These are phyloP conservation scores for Evernia prunastri DNA, from an alignment of 495 filamentous ascomycete genomes.

Conservation along the genomic window DNA sequence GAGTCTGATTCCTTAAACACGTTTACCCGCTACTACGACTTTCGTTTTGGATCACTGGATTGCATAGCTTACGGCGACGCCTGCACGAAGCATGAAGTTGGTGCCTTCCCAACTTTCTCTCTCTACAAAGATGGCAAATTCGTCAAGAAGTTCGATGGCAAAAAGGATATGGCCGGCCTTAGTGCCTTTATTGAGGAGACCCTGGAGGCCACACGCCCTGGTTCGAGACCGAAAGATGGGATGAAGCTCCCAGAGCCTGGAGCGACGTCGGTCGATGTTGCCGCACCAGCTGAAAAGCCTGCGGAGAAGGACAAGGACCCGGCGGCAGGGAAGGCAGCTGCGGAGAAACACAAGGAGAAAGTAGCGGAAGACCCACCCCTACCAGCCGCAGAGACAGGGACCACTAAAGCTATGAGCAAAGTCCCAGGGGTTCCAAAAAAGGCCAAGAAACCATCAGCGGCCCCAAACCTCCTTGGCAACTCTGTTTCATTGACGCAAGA, in stretches of 20 bases:
- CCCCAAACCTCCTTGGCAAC: slow-evolving; percentile 65
- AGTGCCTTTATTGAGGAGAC: slow-evolving; percentile 67
- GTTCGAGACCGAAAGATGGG: slow-evolving; percentile 61
- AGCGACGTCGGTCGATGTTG: slow-evolving; percentile 42
- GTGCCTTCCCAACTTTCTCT: slow-evolving; percentile 65
- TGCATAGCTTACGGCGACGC: slow-evolving; percentile 73
- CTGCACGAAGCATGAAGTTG: slow-evolving; percentile 59
- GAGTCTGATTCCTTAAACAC: slow-evolving; percentile 50
- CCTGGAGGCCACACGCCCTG: slow-evolving; percentile 71
- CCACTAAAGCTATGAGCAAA: slow-evolving; percentile 23
- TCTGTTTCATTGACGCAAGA: slow-evolving; percentile 75
- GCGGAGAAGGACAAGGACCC: slow-evolving; percentile 46
- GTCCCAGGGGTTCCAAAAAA: slow-evolving; percentile 29
- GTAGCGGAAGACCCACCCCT: neutral
- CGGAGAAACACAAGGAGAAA: slow-evolving; percentile 40
- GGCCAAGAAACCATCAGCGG: slow-evolving; percentile 41
- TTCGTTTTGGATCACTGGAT: slow-evolving; percentile 80
- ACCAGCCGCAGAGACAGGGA: slow-evolving; percentile 28
- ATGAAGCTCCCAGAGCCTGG: slow-evolving; percentile 56
- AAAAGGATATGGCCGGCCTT: slow-evolving; percentile 53
- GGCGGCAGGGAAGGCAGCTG: slow-evolving; percentile 39
- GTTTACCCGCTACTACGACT: slow-evolving; percentile 73
- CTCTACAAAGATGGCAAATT: slow-evolving; percentile 76
- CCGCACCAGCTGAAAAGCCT: slow-evolving; percentile 37
- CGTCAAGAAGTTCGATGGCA: slow-evolving; percentile 53